phyloP scores from a whole-genome alignment of 176 grass and related monocot species.

The Carex parvula region DNA sequence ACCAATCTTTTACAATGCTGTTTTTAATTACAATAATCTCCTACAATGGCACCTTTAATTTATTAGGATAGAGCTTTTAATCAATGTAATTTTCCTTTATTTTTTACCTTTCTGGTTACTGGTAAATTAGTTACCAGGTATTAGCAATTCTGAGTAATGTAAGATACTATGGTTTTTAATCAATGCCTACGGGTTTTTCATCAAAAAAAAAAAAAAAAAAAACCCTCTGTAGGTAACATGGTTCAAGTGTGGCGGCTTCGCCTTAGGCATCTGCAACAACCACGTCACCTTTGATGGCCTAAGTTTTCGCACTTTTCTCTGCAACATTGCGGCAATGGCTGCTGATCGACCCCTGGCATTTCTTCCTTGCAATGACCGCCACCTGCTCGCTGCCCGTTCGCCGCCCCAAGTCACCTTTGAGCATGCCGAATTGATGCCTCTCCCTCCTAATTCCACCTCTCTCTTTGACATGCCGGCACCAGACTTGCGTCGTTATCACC shows the following conservation, averaged over 20 bases:
- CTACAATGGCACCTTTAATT: too few relatives aligned
- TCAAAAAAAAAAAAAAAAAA: too few relatives aligned
- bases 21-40: too few relatives aligned
- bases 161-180: too few relatives aligned
- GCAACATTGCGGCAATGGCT: neutral
- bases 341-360: neutral
- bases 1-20: too few relatives aligned
- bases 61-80: too few relatives aligned
- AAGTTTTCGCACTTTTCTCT: constrained; percentile 13
- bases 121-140: too few relatives aligned
- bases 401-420: constrained; percentile 5
- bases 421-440: neutral
- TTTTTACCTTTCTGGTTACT: too few relatives aligned
- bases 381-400: neutral
- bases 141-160: too few relatives aligned
- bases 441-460: neutral
- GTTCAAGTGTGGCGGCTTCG: constrained; percentile 31
- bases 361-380: neutral
- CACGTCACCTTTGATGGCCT: constrained; percentile 27
- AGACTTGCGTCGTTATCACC: neutral
- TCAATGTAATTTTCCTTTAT: too few relatives aligned
- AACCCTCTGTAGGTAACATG: constrained; percentile 40
- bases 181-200: too few relatives aligned
- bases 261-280: constrained; percentile 19
- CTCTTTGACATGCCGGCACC: neutral